Conservation (phyloP, 2,329 filamentous ascomycete genomes). For the Lachnellula willkommii region DNA sequence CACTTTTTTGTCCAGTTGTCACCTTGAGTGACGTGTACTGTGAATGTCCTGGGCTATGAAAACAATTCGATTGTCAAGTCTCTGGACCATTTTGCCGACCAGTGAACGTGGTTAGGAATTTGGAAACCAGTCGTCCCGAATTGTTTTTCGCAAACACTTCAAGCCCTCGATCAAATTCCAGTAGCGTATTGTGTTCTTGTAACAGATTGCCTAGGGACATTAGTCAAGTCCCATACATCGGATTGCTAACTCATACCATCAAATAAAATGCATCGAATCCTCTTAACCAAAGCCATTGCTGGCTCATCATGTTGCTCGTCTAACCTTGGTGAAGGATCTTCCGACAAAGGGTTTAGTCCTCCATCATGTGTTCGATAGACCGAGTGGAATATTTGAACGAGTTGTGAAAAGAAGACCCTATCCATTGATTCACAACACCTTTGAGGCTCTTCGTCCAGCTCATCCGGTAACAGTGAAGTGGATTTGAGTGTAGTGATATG, state of each 20-base stretch:
- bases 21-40: too few species aligned
- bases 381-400: constrained; percentile 17
- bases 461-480: not conserved
- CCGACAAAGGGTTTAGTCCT: constrained; percentile 13
- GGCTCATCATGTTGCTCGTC: constrained; percentile 2
- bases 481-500: constrained; percentile 4
- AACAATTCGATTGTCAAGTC: not conserved
- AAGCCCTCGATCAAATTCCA: not conserved
- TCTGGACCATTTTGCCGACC: constrained; percentile 14
- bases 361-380: constrained; percentile 16
- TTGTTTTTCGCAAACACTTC: constrained; percentile 5
- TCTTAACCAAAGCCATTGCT: constrained; percentile 5
- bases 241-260: not conserved
- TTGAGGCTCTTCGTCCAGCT: constrained; percentile 1
- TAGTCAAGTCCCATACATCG: not conserved
- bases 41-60: too few species aligned
- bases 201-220: not conserved
- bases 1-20: too few species aligned
- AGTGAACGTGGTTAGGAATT: constrained; percentile 43
- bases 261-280: constrained; percentile 2
- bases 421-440: constrained; percentile 8
- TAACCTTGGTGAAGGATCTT: not conserved
- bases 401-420: constrained; percentile 8
- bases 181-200: constrained; percentile 1
- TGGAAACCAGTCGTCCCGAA: constrained; percentile 26